Base-by-base conservation (phyloP, 1,284 basidiomycete genomes). In the Ustilago bromivora region DNA sequence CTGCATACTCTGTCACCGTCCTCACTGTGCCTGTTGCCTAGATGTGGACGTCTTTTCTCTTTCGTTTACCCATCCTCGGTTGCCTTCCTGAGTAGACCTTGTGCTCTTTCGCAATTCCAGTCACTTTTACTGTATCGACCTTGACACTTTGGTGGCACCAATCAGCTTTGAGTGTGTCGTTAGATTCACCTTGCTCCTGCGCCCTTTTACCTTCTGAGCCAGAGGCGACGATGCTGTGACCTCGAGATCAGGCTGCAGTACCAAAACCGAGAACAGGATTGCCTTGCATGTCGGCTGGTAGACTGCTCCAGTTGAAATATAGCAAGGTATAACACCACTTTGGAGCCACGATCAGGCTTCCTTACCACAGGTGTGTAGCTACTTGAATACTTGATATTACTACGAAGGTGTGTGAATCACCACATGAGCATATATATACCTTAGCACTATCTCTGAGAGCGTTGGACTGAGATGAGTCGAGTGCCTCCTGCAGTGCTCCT, bases 1-100 rank as follows among this genome's bases (percentile, higher is more conserved):
- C 61, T 4, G 51, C 57, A 3, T 70, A 70, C 57, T 70, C 67
- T 32, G 67, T 61, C 31, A 70, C 61, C 19, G 46, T 70, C 15
- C 35, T 70, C 11, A 64, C 57, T 23, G 43, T 61, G 11, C 57
- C 67, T 11, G 53, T 63, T 19, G 61, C 61, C 6, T 70, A 63
- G 43, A 57, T 5, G 13, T 35, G 5, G 11, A 34, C 13, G 8
- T 15, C 49, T 52, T 57, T 46, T 8, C 2, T 23, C 55, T 52
- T 52, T 23, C 15, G 6, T 31, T 46, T 57, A 5, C 28, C 32
- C 36, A 40, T 34, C 51, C 34, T 53, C 51, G 12, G 31, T 55
- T 36, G 10, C 36, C 41, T 31, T 47, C 23, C 13, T 12, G 10
- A 32, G 23, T 51, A 32, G 49, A n/a, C 49, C 12, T 51, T 13